Evolutionary conservation across 2,329 filamentous ascomycete genomes (phyloP).

Genomic region (Microascus cirrosus): DNA sequence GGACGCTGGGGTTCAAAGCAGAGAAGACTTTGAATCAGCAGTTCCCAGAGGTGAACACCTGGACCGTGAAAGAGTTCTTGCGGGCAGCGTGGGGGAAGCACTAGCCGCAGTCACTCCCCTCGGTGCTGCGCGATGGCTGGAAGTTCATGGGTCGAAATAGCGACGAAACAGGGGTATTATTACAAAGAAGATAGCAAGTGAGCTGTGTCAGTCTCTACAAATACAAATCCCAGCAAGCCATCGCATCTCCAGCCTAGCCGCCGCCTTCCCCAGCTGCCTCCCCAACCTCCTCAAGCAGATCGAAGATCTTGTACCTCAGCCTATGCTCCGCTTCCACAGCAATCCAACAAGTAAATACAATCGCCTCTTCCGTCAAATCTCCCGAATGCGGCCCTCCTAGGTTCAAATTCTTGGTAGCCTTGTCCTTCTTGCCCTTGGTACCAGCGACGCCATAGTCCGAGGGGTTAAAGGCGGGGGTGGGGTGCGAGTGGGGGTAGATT

Average conservation of each 20-base stretch:
- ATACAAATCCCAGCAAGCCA: too few relatives aligned
- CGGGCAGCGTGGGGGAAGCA: not conserved
- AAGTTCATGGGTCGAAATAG: too few relatives aligned
- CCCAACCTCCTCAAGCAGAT: not conserved
- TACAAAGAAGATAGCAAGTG: too few relatives aligned
- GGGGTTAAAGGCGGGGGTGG: not conserved
- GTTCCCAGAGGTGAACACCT: conserved; percentile 15
- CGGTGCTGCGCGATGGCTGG: too few relatives aligned
- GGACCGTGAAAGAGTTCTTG: not conserved
- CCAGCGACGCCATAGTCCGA: not conserved
- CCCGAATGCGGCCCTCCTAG: not conserved
- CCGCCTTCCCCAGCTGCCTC: not conserved
- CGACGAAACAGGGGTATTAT: too few relatives aligned
- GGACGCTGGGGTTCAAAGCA: conserved; percentile 9
- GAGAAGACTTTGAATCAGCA: conserved; percentile 14
- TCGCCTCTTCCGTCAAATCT: not conserved
- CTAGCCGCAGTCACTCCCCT: not conserved
- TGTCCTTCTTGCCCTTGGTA: not conserved
- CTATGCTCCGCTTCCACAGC: not conserved
- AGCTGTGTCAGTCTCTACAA: too few relatives aligned
- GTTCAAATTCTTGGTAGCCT: not conserved
- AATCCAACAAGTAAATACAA: conserved; percentile 1
- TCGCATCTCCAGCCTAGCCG: too few relatives aligned
- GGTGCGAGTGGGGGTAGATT: not conserved
- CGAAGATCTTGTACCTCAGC: not conserved